These are phyloP conservation scores for Nicotiana attenuata DNA, from an alignment of 257 asterid species.

Conservation along the genomic window DNA sequence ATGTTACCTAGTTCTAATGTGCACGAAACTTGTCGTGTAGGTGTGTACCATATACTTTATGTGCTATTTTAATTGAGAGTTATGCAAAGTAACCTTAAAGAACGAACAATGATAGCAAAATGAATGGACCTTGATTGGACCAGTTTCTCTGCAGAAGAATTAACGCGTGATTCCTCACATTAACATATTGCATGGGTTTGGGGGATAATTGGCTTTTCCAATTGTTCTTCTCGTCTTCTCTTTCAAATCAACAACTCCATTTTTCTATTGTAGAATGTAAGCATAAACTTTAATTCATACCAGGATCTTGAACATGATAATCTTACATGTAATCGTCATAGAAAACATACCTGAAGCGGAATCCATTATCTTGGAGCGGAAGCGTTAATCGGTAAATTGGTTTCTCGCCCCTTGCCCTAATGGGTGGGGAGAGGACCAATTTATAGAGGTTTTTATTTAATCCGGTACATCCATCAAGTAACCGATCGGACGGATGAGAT, in stretches of 20 bases:
- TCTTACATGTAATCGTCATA: too few relatives aligned
- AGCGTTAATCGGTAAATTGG: too few relatives aligned
- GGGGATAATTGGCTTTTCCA: not conserved
- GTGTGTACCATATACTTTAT: slow-evolving; percentile 28
- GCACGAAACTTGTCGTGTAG: slow-evolving; percentile 29
- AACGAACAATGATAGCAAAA: slow-evolving; percentile 12
- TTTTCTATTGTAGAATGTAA: too few relatives aligned
- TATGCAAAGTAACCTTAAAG: slow-evolving; percentile 21
- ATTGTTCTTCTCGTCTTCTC: not conserved
- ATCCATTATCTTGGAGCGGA: too few relatives aligned
- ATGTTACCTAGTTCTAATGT: slow-evolving; percentile 24
- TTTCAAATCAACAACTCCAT: not conserved
- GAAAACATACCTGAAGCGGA: too few relatives aligned
- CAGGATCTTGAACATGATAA: too few relatives aligned
- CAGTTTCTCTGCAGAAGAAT: slow-evolving; percentile 7
- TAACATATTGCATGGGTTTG: not conserved
- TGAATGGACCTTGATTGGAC: slow-evolving; percentile 28
- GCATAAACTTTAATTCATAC: too few relatives aligned
- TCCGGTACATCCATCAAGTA: too few relatives aligned
- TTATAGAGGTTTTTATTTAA: too few relatives aligned
- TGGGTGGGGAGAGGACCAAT: too few relatives aligned
- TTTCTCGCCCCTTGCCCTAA: too few relatives aligned
- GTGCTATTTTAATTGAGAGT: slow-evolving; percentile 8
- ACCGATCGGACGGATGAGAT: too few relatives aligned
- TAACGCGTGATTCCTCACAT: not conserved